A percentile compares a stretch with the other conserved stretches of the same genome.
Evolutionary conservation across 441 rosid genomes (phyloP).

Genomic region (Pelargonium myrrhifolium): DNA sequence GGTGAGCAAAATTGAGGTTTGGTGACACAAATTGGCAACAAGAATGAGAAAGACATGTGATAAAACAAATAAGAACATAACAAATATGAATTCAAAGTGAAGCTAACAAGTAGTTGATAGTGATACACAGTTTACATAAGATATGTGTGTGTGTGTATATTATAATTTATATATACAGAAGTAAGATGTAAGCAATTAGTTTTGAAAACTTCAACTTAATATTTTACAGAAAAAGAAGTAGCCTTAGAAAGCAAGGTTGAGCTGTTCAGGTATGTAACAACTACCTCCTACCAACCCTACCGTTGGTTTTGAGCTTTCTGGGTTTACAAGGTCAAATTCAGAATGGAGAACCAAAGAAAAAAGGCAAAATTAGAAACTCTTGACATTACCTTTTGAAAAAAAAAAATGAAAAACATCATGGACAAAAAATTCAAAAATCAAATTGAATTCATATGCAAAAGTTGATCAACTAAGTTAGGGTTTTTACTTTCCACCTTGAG

Average conservation of each 20-base stretch:
- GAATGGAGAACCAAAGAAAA: too few relatives aligned
- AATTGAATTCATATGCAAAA: too few relatives aligned
- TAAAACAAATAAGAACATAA: slow-evolving; percentile 21
- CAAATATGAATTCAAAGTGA: slow-evolving; percentile 44
- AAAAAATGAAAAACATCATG: too few relatives aligned
- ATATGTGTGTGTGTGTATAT: slow-evolving; percentile 7
- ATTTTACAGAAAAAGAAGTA: background rate
- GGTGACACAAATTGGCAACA: slow-evolving; percentile 24
- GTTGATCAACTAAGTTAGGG: too few relatives aligned
- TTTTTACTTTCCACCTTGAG: too few relatives aligned
- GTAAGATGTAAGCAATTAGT: background rate
- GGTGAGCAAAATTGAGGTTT: slow-evolving; percentile 24
- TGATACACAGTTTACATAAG: background rate
- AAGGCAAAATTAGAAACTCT: too few relatives aligned
- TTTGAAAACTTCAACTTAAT: background rate
- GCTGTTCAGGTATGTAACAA: background rate
- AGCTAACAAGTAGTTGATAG: slow-evolving; percentile 43
- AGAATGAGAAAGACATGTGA: slow-evolving; percentile 19
- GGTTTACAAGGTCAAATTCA: background rate
- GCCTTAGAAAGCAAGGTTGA: background rate
- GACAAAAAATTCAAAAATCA: too few relatives aligned
- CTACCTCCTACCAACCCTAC: background rate
- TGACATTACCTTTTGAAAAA: too few relatives aligned
- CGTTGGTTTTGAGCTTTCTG: slow-evolving; percentile 1
- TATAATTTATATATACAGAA: background rate